Conservation (phyloP, 768 basidiomycete species). For the Coprinopsis cinerea region DNA sequence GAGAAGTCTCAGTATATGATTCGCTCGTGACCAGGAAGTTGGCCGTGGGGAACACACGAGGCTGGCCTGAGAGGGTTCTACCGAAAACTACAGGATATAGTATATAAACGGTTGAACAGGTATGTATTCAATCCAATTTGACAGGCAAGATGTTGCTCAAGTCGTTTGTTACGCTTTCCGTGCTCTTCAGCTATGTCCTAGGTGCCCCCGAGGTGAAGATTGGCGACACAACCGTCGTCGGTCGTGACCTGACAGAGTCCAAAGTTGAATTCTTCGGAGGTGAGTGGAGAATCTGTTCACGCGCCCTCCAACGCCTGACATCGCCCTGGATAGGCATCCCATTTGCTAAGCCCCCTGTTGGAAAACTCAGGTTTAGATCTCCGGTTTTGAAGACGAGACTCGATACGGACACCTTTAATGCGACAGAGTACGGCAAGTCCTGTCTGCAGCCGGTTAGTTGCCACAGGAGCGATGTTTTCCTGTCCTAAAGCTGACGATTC, state of each 20-base stretch:
- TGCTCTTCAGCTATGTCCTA: background rate
- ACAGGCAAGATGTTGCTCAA: background rate
- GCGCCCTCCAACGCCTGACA: too few species aligned
- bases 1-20: too few species aligned
- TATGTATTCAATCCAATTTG: too few species aligned
- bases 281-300: too few species aligned
- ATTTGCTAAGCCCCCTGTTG: conserved; percentile 48
- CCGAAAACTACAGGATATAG: too few species aligned
- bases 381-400: conserved; percentile 38
- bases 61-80: too few species aligned
- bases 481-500: too few species aligned
- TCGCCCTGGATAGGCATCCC: conserved; percentile 43
- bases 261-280: conserved; percentile 43
- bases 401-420: conserved; percentile 31
- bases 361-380: conserved; percentile 37
- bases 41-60: too few species aligned
- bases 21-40: too few species aligned
- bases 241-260: conserved; percentile 23
- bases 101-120: too few species aligned
- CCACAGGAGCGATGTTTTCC: background rate
- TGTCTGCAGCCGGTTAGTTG: conserved; percentile 43
- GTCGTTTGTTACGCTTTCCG: background rate
- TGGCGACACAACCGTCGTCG: conserved; percentile 31
- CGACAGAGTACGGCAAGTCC: conserved; percentile 37
- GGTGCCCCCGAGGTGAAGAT: conserved; percentile 32